These are phyloP conservation scores for Neodidymelliopsis sp. DNA, from an alignment of 2,329 filamentous ascomycete species.

Conservation along the genomic window DNA sequence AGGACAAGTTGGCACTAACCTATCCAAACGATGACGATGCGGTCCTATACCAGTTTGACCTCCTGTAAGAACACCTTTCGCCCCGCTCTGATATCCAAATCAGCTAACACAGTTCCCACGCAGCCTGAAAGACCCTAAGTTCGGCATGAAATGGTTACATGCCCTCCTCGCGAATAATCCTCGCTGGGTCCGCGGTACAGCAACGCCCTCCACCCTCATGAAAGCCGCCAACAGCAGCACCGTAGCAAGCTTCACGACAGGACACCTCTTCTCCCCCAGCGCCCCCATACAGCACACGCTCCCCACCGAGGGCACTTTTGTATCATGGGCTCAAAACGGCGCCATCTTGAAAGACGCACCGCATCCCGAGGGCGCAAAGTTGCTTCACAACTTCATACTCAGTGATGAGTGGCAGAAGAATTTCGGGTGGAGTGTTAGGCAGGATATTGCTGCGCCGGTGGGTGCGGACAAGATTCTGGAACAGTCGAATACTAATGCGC, in stretches of 20 bases:
- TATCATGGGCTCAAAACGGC: constrained; percentile 58
- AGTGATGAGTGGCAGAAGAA: constrained; percentile 51
- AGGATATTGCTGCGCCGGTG: constrained; percentile 41
- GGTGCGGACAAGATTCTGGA: constrained; percentile 42
- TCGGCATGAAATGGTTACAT: constrained; percentile 59
- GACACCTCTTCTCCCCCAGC: not conserved
- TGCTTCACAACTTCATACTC: constrained; percentile 58
- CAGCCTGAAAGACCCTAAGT: constrained; percentile 38
- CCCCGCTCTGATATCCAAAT: not conserved
- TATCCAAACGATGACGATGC: constrained; percentile 68
- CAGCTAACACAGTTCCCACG: not conserved
- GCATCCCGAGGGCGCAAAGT: constrained; percentile 60
- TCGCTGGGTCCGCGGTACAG: constrained; percentile 61
- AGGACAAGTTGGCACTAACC: constrained; percentile 62
- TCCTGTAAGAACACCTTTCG: constrained; percentile 51
- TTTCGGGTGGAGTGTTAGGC: constrained; percentile 48
- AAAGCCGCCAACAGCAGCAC: constrained; percentile 30
- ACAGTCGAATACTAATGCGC: constrained; percentile 47
- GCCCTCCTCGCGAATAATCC: constrained; percentile 58
- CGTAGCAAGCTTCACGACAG: constrained; percentile 27
- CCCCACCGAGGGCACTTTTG: constrained; percentile 51
- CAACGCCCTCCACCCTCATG: constrained; percentile 52
- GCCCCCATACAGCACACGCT: constrained; percentile 18
- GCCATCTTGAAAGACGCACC: constrained; percentile 60
- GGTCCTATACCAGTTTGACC: constrained; percentile 59